Evolutionary conservation across 2,329 filamentous ascomycete genomes (phyloP).

Genomic region (Davidsoniella neocaledoniae): DNA sequence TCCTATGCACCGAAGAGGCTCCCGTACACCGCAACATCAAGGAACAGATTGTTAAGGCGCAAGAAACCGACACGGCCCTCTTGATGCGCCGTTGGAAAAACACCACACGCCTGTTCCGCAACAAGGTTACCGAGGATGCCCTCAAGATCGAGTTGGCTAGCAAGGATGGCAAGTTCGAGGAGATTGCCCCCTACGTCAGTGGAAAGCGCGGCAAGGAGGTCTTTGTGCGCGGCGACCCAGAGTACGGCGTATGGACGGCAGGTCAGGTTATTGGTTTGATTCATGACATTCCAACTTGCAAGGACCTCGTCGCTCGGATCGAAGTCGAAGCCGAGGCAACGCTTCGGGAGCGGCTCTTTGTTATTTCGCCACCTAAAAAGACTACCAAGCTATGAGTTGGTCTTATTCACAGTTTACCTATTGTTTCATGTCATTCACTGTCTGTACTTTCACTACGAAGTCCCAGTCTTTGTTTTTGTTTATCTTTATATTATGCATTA

Average conservation of each 20-base stretch:
- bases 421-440: neutral
- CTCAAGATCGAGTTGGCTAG: slow-evolving; percentile 72
- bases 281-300: slow-evolving; percentile 65
- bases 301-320: slow-evolving; percentile 51
- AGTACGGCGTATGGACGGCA: slow-evolving; percentile 91
- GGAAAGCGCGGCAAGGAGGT: slow-evolving; percentile 84
- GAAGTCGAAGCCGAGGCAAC: slow-evolving; percentile 59
- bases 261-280: slow-evolving; percentile 88
- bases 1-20: slow-evolving; percentile 90
- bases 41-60: slow-evolving; percentile 70
- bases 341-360: slow-evolving; percentile 39
- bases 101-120: slow-evolving; percentile 73
- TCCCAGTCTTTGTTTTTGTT: neutral
- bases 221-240: slow-evolving; percentile 78
- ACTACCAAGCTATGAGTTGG: slow-evolving; percentile 37
- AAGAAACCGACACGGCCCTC: slow-evolving; percentile 82
- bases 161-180: slow-evolving; percentile 70
- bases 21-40: slow-evolving; percentile 92
- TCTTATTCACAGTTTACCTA: neutral
- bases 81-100: slow-evolving; percentile 86
- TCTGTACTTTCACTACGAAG: too few species aligned
- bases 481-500: neutral
- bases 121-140: slow-evolving; percentile 70
- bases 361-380: slow-evolving; percentile 32
- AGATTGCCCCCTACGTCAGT: slow-evolving; percentile 74